These are phyloP conservation scores for Blumeria hordei DNA, from an alignment of 2,329 filamentous ascomycete species.

Conservation along the genomic window DNA sequence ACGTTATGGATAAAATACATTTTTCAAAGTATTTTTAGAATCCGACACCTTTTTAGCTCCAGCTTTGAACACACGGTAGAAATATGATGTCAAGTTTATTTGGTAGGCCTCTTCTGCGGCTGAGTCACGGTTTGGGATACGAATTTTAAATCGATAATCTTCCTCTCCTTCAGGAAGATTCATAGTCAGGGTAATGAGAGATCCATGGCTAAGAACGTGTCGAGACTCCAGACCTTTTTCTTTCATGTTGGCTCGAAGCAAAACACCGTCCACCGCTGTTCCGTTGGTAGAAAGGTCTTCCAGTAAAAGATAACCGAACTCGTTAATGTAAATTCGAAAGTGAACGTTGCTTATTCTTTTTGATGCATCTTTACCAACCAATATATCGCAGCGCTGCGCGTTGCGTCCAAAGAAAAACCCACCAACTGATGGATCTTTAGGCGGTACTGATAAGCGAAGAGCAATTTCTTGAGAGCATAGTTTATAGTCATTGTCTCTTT, in stretches of 20 bases:
- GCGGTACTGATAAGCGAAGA: slow-evolving; percentile 48
- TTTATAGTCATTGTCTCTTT: slow-evolving; percentile 7
- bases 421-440: slow-evolving; percentile 35
- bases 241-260: slow-evolving; percentile 31
- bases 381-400: slow-evolving; percentile 40
- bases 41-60: slow-evolving; percentile 4
- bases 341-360: slow-evolving; percentile 81
- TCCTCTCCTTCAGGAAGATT: slow-evolving; percentile 16
- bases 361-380: slow-evolving; percentile 37
- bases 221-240: slow-evolving; percentile 18
- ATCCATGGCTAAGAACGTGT: slow-evolving; percentile 14
- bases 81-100: slow-evolving; percentile 44
- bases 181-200: slow-evolving; percentile 13
- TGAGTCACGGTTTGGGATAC: slow-evolving; percentile 55
- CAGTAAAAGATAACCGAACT: slow-evolving; percentile 70
- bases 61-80: slow-evolving; percentile 17
- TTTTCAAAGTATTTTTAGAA: too few relatives aligned
- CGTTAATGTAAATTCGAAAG: slow-evolving; percentile 79
- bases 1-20: too few relatives aligned
- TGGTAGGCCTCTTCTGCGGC: slow-evolving; percentile 39
- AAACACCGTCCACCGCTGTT: slow-evolving; percentile 54
- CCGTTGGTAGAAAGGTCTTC: slow-evolving; percentile 93
- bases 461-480: slow-evolving; percentile 35
- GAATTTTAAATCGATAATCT: slow-evolving; percentile 60
- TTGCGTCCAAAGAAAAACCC: slow-evolving; percentile 84